Base-by-base conservation (phyloP, 73 alveolate species). In the Symbiodinium natans region DNA sequence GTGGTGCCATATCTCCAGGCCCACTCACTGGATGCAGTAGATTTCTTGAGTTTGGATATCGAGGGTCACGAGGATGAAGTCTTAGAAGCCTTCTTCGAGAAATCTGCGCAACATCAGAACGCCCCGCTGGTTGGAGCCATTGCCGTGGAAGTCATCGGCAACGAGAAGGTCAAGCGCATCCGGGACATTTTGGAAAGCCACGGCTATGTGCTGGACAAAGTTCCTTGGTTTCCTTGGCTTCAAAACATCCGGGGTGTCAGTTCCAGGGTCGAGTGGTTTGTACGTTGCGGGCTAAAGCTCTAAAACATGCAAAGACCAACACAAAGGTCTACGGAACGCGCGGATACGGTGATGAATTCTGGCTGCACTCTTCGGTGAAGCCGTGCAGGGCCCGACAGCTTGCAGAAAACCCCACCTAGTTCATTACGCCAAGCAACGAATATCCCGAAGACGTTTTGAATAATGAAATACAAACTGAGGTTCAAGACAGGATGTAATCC, bases 291-390 rank as follows among this genome's bases (percentile, higher is more conserved):
- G 13, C 21, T 46, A 46, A 13, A 6, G 59, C 59, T 13, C 59
- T 63, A 63, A 63, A 27, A 21, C 34, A 63, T 27, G 77, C 15
- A 27, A 63, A 11, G 1, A 21, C 34, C 77, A 63, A 11, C 36
- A 27, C 59, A 6, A 13, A 46, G 59, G 59, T 46, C 59, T 46
- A 9, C 13, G 59, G 21, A 46, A 27, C n/a, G 48, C 87, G 87
- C 87, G 39, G 54, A 9, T 31, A 11, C 33, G 56, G 31, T 42
- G 92, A 83, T 41, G 92, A 83, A 41, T 42, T 83, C 73, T 83
- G 92, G 92, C 73, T 41, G 9, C 92, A 83, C 56, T 83, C 92
- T 41, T 83, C 92, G 3, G 92, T 83, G 34, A 17, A 41, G 71
- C 92, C 92, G 0, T 83, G 92, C 73, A 10, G 92, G 77, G n/a